A percentile compares a stretch with the other conserved stretches of the same genome.
Conservation (phyloP, 768 basidiomycete species). For the Leccinum barrowsii region DNA sequence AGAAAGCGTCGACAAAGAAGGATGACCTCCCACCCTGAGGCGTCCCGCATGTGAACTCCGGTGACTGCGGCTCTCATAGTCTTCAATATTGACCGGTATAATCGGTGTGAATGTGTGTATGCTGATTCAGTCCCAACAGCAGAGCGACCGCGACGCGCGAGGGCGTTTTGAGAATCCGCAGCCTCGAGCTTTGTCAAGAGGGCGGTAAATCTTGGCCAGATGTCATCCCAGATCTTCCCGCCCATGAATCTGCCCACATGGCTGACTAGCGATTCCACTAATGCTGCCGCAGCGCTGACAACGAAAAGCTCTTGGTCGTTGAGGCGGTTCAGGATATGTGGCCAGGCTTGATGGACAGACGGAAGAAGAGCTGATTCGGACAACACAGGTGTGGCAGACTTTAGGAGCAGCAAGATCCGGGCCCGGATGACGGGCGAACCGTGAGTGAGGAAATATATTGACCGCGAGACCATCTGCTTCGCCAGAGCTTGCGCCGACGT, state of each 20-base stretch:
- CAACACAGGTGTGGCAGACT: conserved; percentile 68
- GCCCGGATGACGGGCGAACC: conserved; percentile 82
- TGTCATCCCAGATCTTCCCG: conserved; percentile 81
- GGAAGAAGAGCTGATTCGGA: conserved; percentile 76
- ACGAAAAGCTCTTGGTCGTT: conserved; percentile 73
- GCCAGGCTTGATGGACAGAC: conserved; percentile 87
- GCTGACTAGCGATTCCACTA: conserved; percentile 68
- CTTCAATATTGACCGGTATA: conserved; percentile 71
- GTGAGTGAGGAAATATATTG: conserved; percentile 89
- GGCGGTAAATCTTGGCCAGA: conserved; percentile 79
- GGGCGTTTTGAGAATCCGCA: conserved; percentile 65
- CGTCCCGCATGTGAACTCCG: conserved; percentile 68
- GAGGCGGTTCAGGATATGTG: conserved; percentile 86
- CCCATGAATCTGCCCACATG: conserved; percentile 86
- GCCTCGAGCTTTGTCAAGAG: conserved; percentile 59
- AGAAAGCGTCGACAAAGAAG: conserved; percentile 77
- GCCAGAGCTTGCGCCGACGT: conserved; percentile 75
- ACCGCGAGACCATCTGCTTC: conserved; percentile 82
- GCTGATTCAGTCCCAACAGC: conserved; percentile 63
- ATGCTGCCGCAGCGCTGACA: conserved; percentile 65
- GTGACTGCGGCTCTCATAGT: conserved; percentile 68
- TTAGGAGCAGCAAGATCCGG: conserved; percentile 72
- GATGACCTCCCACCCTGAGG: conserved; percentile 77
- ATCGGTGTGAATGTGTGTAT: conserved; percentile 76
- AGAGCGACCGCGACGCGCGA: conserved; percentile 51